phyloP scores from a whole-genome alignment of 441 rosid species.

The Dalechampia spathulata region DNA sequence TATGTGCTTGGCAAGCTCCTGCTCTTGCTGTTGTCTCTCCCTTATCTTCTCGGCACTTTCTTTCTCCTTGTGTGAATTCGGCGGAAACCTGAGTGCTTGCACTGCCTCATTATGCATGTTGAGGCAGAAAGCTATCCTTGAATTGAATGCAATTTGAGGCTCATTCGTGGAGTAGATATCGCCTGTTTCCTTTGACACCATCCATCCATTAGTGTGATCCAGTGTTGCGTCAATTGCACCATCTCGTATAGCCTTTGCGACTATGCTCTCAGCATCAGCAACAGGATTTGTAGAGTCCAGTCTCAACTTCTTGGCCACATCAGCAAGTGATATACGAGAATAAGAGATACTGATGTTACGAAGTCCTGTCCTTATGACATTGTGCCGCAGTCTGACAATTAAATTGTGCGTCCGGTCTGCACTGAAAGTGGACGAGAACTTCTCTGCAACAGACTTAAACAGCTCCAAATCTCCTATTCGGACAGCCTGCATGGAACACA shows the following conservation, averaged over 20 bases:
- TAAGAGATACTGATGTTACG: slow-evolving; percentile 72
- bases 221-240: slow-evolving; percentile 73
- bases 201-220: slow-evolving; percentile 58
- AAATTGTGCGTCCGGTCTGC: slow-evolving; percentile 54
- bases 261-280: slow-evolving; percentile 73
- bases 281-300: slow-evolving; percentile 57
- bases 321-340: slow-evolving; percentile 64
- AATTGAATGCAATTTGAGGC: slow-evolving; percentile 66
- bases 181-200: slow-evolving; percentile 69
- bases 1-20: slow-evolving; percentile 71
- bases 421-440: slow-evolving; percentile 49
- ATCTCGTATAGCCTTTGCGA: slow-evolving; percentile 65
- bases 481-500: slow-evolving; percentile 56
- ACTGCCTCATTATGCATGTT: slow-evolving; percentile 79
- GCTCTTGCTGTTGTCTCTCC: slow-evolving; percentile 72
- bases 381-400: slow-evolving; percentile 69
- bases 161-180: slow-evolving; percentile 73
- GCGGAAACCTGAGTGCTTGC: slow-evolving; percentile 67
- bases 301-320: slow-evolving; percentile 64
- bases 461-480: slow-evolving; percentile 74
- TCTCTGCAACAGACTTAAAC: slow-evolving; percentile 61
- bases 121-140: slow-evolving; percentile 71
- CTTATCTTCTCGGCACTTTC: slow-evolving; percentile 77
- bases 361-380: slow-evolving; percentile 70
- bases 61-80: slow-evolving; percentile 73